These are phyloP conservation scores for Tanacetum coccineum DNA, from an alignment of 129 eudicot genomes.

Conservation along the genomic window DNA sequence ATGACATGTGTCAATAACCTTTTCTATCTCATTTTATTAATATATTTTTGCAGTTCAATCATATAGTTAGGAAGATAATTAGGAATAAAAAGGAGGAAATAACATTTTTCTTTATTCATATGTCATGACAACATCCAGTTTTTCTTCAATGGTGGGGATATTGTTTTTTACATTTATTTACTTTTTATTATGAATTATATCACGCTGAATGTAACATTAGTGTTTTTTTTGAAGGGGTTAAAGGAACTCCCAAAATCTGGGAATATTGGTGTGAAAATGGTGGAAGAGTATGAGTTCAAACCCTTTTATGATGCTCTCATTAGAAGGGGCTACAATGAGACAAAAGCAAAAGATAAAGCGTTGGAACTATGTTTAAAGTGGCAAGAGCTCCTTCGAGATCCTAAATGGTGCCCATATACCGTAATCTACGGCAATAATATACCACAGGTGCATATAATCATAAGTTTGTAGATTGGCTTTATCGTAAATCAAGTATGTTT, in stretches of 20 bases:
- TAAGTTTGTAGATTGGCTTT: neutral
- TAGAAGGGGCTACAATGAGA: slow-evolving; percentile 22
- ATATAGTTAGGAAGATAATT: no score
- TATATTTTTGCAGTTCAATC: no score
- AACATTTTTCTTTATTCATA: no score
- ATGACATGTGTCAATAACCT: no score
- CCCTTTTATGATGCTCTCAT: slow-evolving; percentile 35
- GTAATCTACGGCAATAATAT: slow-evolving; percentile 36
- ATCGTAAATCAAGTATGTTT: neutral
- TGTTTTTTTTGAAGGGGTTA: slow-evolving; percentile 30
- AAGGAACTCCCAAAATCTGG: slow-evolving; percentile 10
- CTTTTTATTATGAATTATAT: no score
- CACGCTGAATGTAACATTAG: neutral
- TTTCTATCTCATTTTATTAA: no score
- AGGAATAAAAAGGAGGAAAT: no score
- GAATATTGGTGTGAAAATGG: slow-evolving; percentile 42
- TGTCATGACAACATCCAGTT: no score
- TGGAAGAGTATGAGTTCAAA: slow-evolving; percentile 38
- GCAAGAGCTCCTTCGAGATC: slow-evolving; percentile 41
- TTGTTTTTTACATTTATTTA: no score
- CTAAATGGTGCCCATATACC: slow-evolving; percentile 46
- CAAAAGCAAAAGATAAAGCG: slow-evolving; percentile 32
- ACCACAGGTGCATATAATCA: slow-evolving; percentile 38
- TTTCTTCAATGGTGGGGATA: no score
- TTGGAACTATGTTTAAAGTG: slow-evolving; percentile 35